Base-by-base conservation (phyloP, 306 rosid species). In the Datisca glomerata region DNA sequence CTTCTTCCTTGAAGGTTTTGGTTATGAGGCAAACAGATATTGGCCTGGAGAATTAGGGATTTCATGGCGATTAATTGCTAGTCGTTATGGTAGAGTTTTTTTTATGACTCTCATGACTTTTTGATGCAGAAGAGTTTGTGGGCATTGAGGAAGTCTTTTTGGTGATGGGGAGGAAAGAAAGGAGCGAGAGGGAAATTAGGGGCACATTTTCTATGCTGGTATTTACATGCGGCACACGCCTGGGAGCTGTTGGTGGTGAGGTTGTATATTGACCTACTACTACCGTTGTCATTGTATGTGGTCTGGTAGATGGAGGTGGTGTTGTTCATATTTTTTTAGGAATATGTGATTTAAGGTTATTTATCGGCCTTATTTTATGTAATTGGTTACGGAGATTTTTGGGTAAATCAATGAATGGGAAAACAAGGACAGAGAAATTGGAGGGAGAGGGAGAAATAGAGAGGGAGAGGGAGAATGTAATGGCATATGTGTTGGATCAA, bases 221-320 rank as follows among this genome's bases (percentile, higher is more conserved):
- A 49, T 35, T 34, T 49, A 12, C 55, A 49, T 4, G 41, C 41
- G n/a, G 53, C 53, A 9, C 53, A 47, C 1, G 47, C 29, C 5
- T 42, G 47, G 7, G 33, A 28, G 32, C 16, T 2, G 14, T 25
- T 25, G 31, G n/a, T n/a, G n/a, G n/a, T n/a, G n/a, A n/a, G n/a
- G n/a, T n/a, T n/a, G n/a, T n/a, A n/a, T n/a, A n/a, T 4, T 25
- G 31, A 25, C 8, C 8, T 25, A 4, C n/a, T 13, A 13, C 43
- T 23, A 23, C 7, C 45, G 24, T 22, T 7, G 12, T 4, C 12
- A 8, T 8, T n/a, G n/a, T n/a, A n/a, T n/a, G n/a, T n/a, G n/a
- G n/a, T n/a, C n/a, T n/a, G n/a, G n/a, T n/a, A n/a, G n/a, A n/a
- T n/a, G n/a, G n/a, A n/a, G n/a, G n/a, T n/a, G n/a, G n/a, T n/a